Percentiles rank a stretch among this genome's conserved stretches.
phyloP scores from a whole-genome alignment of 305 asterid genomes.

The Withania somnifera region DNA sequence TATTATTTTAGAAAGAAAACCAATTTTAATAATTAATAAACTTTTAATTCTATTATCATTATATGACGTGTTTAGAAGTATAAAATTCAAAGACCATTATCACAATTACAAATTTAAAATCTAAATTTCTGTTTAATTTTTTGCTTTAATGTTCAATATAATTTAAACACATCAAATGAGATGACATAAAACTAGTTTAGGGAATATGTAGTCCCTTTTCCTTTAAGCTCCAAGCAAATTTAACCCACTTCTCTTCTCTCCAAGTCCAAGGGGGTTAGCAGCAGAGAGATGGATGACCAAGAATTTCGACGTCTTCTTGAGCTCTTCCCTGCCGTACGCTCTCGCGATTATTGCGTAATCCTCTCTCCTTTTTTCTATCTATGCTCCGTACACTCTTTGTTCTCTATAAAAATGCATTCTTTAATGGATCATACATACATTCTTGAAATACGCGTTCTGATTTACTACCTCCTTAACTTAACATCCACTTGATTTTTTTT shows the following conservation, averaged over 20 bases:
- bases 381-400: too few species aligned
- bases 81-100: too few species aligned
- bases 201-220: too few species aligned
- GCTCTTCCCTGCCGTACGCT: constrained; percentile 72
- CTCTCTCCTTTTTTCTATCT: not conserved
- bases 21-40: too few species aligned
- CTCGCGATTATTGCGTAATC: constrained; percentile 60
- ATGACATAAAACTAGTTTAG: too few species aligned
- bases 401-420: not conserved
- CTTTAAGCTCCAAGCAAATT: not conserved
- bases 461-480: not conserved
- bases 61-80: not conserved
- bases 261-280: too few species aligned
- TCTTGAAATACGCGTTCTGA: not conserved
- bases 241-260: not conserved
- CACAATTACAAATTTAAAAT: too few species aligned
- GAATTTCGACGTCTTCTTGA: constrained; percentile 66
- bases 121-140: too few species aligned
- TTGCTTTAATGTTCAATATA: too few species aligned
- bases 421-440: not conserved
- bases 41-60: too few species aligned
- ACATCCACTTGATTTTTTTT: not conserved
- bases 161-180: too few species aligned
- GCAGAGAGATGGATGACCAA: constrained; percentile 39
- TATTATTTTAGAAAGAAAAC: not conserved